A percentile compares a stretch with the other conserved stretches of the same genome.
Evolutionary conservation across 1,284 basidiomycete genomes (phyloP).

Genomic region (Ceratobasidium sp.): DNA sequence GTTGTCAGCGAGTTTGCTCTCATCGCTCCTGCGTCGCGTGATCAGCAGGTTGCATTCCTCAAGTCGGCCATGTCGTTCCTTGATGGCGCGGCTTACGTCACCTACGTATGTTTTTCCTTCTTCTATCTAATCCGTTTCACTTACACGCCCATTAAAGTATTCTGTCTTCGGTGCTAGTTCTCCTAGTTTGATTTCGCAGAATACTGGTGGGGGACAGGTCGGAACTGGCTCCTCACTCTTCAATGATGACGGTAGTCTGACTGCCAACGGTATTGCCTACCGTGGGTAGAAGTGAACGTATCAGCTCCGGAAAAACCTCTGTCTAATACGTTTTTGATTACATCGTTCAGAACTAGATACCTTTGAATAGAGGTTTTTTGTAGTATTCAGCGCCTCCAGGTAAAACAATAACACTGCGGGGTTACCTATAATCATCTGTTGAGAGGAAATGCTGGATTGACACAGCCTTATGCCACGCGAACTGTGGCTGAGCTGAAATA

Average conservation of each 20-base stretch:
- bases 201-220: constrained; percentile 32
- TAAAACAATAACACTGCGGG: too few species aligned
- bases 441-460: too few species aligned
- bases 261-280: constrained; percentile 26
- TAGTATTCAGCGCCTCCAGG: too few species aligned
- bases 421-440: too few species aligned
- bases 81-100: constrained; percentile 22
- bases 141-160: not conserved
- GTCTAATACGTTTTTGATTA: too few species aligned
- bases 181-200: constrained; percentile 2
- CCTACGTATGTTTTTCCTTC: not conserved
- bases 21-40: not conserved
- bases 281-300: constrained; percentile 8
- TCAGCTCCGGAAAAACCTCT: too few species aligned
- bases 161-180: constrained; percentile 25
- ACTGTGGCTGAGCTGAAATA: too few species aligned
- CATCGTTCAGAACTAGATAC: too few species aligned
- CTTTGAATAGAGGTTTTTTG: too few species aligned
- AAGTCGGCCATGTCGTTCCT: constrained; percentile 9
- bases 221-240: constrained; percentile 37
- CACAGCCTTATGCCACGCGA: too few species aligned
- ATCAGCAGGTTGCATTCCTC: constrained; percentile 19
- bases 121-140: not conserved
- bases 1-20: constrained; percentile 26
- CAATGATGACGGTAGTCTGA: constrained; percentile 29